Evolutionary conservation across 257 asterid species (phyloP).

Genomic region (Avicennia marina): DNA sequence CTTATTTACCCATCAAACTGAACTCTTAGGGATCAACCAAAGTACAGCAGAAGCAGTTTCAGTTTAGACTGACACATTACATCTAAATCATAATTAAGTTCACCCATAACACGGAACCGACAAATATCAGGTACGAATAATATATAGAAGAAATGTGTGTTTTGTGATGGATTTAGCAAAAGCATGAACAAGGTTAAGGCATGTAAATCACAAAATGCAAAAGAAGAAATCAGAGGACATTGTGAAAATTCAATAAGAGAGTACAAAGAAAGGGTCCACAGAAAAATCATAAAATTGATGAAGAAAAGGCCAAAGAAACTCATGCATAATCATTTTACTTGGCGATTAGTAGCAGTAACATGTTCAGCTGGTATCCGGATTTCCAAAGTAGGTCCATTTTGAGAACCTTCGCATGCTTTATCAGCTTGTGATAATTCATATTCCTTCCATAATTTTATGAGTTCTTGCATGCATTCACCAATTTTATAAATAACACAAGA

Average conservation of each 20-base stretch:
- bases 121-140: too few species aligned
- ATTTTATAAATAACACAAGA: slow-evolving; percentile 67
- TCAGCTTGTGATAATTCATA: slow-evolving; percentile 55
- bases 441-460: slow-evolving; percentile 77
- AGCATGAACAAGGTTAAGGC: too few species aligned
- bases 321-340: slow-evolving; percentile 39
- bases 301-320: background rate
- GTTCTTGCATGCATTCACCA: slow-evolving; percentile 94
- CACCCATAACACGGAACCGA: too few species aligned
- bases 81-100: too few species aligned
- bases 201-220: too few species aligned
- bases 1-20: too few species aligned
- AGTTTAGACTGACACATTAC: too few species aligned
- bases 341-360: slow-evolving; percentile 92
- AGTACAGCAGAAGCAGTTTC: too few species aligned
- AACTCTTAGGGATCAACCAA: too few species aligned
- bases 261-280: background rate
- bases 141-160: too few species aligned
- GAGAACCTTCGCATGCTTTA: slow-evolving; percentile 55
- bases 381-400: slow-evolving; percentile 80
- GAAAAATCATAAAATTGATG: too few species aligned
- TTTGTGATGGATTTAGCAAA: too few species aligned
- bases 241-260: background rate
- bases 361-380: slow-evolving; percentile 94
- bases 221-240: background rate